phyloP scores from a whole-genome alignment of 108 stramenopile genomes.

The Nitzschia sp. region DNA sequence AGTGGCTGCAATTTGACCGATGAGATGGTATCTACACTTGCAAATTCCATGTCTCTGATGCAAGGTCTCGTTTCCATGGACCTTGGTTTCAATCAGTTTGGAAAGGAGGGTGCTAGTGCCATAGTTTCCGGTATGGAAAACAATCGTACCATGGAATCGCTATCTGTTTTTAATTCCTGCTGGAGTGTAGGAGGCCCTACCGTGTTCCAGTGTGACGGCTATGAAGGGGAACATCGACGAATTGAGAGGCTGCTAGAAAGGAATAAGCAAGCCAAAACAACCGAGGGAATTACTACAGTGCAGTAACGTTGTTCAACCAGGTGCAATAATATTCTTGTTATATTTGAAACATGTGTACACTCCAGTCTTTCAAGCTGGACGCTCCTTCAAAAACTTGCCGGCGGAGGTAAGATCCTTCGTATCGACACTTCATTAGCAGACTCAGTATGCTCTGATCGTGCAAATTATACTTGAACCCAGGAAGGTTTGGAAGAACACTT shows the following conservation, averaged over 20 bases:
- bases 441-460: conserved; percentile 10
- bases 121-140: not conserved
- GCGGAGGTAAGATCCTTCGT: not conserved
- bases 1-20: conserved; percentile 12
- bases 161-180: conserved; percentile 8
- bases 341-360: not conserved
- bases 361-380: not conserved
- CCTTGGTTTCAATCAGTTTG: conserved; percentile 13
- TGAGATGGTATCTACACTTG: not conserved
- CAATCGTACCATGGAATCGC: not conserved
- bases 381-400: not conserved
- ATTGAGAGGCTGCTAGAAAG: not conserved
- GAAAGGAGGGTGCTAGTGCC: not conserved
- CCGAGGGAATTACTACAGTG: not conserved
- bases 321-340: not conserved
- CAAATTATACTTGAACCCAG: not conserved
- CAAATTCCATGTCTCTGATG: not conserved
- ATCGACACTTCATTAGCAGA: conserved; percentile 2
- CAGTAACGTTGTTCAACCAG: too few relatives aligned
- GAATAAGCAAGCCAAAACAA: not conserved
- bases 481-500: conserved; percentile 1
- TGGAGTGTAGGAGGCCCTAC: conserved; percentile 14
- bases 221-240: not conserved
- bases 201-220: conserved; percentile 6
- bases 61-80: not conserved